Percentiles rank a stretch among this genome's conserved stretches.
Evolutionary conservation across 306 rosid genomes (phyloP).

Genomic region (Hippophae rhamnoides): DNA sequence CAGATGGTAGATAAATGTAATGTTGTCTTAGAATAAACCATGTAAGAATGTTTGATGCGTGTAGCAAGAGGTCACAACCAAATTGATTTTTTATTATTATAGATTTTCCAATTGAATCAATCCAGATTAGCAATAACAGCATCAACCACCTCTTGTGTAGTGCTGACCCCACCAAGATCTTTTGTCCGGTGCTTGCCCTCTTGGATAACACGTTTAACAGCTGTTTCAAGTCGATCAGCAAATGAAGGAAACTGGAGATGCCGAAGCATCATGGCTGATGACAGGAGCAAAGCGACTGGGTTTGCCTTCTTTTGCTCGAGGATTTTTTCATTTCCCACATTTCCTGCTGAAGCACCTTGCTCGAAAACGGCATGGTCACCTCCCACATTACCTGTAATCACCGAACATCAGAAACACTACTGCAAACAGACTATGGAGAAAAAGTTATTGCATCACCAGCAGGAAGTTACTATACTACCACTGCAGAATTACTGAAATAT

Average conservation of each 20-base stretch:
- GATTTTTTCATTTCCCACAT: constrained; percentile 59
- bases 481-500: no score
- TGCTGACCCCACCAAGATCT: constrained; percentile 81
- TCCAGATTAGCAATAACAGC: constrained; percentile 60
- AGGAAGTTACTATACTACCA: no score
- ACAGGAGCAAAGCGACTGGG: constrained; percentile 86
- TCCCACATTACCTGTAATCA: constrained; percentile 71
- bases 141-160: constrained; percentile 76
- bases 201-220: constrained; percentile 57
- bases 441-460: no score
- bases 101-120: constrained; percentile 24
- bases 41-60: constrained; percentile 6
- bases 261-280: constrained; percentile 95
- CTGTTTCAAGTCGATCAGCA: constrained; percentile 78
- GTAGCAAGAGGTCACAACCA: constrained; percentile 2
- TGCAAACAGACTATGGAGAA: no score
- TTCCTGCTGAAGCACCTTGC: constrained; percentile 99
- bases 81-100: not conserved
- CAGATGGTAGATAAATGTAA: constrained; percentile 11
- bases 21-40: constrained; percentile 3
- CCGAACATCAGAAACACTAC: constrained; percentile 15
- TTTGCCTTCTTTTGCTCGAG: constrained; percentile 64
- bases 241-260: constrained; percentile 91
- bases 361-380: constrained; percentile 84
- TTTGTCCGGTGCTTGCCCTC: constrained; percentile 68